Percentiles rank a stretch among this genome's conserved stretches.
Evolutionary conservation across 129 eudicot genomes (phyloP).

Genomic region (Smallanthus sonchifolius): DNA sequence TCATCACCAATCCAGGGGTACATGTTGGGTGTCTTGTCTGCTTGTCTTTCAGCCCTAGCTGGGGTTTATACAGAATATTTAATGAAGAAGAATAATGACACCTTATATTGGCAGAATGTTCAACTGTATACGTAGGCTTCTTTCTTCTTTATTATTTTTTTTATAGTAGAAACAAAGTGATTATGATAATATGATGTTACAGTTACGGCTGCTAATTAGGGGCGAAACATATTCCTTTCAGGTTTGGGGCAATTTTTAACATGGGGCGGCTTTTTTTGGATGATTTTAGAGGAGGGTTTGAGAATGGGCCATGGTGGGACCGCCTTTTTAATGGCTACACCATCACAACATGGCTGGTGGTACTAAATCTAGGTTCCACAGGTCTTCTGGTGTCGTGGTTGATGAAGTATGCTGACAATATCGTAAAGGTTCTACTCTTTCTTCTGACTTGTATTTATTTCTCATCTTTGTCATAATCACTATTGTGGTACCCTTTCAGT

Average conservation of each 20-base stretch:
- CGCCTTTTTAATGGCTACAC: conserved; percentile 83
- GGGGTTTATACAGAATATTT: conserved; percentile 96
- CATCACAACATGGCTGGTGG: conserved; percentile 86
- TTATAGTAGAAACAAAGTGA: neutral
- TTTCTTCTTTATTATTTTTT: neutral
- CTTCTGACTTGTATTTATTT: neutral
- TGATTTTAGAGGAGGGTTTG: conserved; percentile 89
- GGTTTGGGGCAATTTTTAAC: conserved; percentile 90
- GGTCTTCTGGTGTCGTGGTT: conserved; percentile 94
- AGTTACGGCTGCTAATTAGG: neutral
- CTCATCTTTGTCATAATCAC: conserved; percentile 1
- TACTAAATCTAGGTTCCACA: conserved; percentile 84
- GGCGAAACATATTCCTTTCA: conserved; percentile 24
- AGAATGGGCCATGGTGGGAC: conserved; percentile 90
- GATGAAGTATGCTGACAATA: conserved; percentile 98
- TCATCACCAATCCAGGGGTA: conserved; percentile 97
- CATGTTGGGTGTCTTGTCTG: conserved; percentile 79
- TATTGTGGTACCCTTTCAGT: neutral
- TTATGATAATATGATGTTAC: neutral
- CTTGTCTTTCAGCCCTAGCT: conserved; percentile 97
- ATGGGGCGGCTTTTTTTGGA: conserved; percentile 70
- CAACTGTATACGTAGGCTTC: conserved; percentile 78
- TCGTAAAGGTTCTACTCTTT: conserved; percentile 61
- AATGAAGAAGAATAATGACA: conserved; percentile 93
- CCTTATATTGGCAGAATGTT: conserved; percentile 92